phyloP scores from a whole-genome alignment of 768 basidiomycete species.

The Lactifluus volemus region DNA sequence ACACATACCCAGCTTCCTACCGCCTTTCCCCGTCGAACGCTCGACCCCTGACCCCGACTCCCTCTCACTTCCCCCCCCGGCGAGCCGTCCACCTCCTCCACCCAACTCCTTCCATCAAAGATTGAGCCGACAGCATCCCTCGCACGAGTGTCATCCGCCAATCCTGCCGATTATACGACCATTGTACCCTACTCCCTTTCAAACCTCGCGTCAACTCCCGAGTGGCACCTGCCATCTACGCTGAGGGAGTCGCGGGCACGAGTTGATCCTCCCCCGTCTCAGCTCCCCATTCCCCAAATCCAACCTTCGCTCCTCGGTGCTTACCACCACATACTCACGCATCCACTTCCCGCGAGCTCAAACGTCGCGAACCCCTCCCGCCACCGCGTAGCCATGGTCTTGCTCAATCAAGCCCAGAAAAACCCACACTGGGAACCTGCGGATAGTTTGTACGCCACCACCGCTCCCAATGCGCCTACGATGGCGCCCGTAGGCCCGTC shows the following conservation, averaged over 20 bases:
- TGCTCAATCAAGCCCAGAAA: slow-evolving; percentile 49
- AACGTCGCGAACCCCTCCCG: slow-evolving; percentile 49
- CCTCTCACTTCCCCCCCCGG: slow-evolving; percentile 30
- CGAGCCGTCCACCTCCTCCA: slow-evolving; percentile 27
- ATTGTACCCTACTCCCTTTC: slow-evolving; percentile 71
- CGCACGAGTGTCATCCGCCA: slow-evolving; percentile 33
- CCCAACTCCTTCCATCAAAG: slow-evolving; percentile 31
- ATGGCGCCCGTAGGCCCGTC: slow-evolving; percentile 56
- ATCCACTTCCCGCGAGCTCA: slow-evolving; percentile 45
- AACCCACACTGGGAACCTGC: slow-evolving; percentile 55
- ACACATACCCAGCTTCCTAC: slow-evolving; percentile 58
- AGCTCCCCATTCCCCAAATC: slow-evolving; percentile 42
- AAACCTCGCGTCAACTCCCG: slow-evolving; percentile 50
- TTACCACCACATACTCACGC: slow-evolving; percentile 71
- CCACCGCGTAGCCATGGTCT: slow-evolving; percentile 68
- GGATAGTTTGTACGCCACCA: slow-evolving; percentile 51
- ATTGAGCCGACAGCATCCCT: slow-evolving; percentile 30
- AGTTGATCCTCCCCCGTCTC: slow-evolving; percentile 20
- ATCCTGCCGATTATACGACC: slow-evolving; percentile 59
- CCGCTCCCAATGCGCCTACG: slow-evolving; percentile 53
- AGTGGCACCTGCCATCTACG: slow-evolving; percentile 55
- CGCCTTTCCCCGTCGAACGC: slow-evolving; percentile 48
- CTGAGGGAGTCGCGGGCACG: slow-evolving; percentile 12
- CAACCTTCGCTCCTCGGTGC: slow-evolving; percentile 59
- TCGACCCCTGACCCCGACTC: slow-evolving; percentile 27